Evolutionary conservation across 345 rosid genomes (phyloP).

Genomic region (Mercurialis annua): DNA sequence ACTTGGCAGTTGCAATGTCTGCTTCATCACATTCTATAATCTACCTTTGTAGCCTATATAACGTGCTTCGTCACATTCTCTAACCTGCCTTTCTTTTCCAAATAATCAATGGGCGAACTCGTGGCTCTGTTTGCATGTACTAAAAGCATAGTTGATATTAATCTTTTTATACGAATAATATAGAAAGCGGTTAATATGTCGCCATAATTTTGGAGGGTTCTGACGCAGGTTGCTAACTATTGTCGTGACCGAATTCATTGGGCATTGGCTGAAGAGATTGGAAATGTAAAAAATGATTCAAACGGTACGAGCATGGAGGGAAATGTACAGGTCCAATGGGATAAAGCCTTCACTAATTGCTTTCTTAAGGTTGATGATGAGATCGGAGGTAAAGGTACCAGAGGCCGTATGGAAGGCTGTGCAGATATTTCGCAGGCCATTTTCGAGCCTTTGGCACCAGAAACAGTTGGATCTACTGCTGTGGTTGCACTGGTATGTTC

Average conservation of each 20-base stretch:
- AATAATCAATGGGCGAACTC: not conserved
- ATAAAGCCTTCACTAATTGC: constrained; percentile 23
- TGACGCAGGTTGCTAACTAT: constrained; percentile 35
- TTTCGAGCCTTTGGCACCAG: constrained; percentile 25
- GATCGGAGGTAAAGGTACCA: constrained; percentile 25
- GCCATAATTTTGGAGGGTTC: constrained; percentile 35
- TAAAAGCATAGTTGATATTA: not conserved
- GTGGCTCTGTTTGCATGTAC: not conserved
- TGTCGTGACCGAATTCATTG: constrained; percentile 22
- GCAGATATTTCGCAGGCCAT: constrained; percentile 29
- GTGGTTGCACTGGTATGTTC: constrained; percentile 31
- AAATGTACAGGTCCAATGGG: constrained; percentile 23
- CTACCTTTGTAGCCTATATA: no score
- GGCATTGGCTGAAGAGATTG: constrained; percentile 30
- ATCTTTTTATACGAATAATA: not conserved
- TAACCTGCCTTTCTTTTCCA: not conserved
- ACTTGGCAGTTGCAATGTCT: not conserved
- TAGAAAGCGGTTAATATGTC: constrained; percentile 16
- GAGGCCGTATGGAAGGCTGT: constrained; percentile 23
- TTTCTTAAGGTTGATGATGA: constrained; percentile 30
- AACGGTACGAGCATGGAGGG: not conserved
- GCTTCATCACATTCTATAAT: constrained; percentile 1
- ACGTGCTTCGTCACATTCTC: constrained; percentile 4
- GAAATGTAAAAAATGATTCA: constrained; percentile 14
- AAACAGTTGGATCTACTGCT: constrained; percentile 32